Evolutionary conservation across 108 stramenopile genomes (phyloP), one percentile per base, ranked within the genome.

Genomic region (Cyclostephanos invisitatus): DNA sequence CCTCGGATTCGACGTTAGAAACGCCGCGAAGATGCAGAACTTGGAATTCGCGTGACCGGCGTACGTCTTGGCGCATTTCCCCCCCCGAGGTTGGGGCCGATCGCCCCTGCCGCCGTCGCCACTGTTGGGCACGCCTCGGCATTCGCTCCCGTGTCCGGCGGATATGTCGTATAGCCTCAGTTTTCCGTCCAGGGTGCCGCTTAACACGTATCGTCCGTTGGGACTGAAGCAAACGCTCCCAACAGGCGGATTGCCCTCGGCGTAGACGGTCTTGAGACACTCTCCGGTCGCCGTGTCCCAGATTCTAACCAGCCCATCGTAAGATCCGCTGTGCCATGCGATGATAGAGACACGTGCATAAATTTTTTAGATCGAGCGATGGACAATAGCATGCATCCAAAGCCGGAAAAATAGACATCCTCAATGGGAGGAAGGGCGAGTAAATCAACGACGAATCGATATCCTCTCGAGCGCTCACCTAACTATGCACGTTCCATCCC

Each of bases 201-300:
- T 82, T 64, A 97, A 63, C 10, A 96, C 80, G 61, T 80, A 97
- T 40, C 90, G 93, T 7, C 97, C 96, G 81, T 98, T 97, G 72
- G 98, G 97, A 46, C 87, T 83, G 67, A 91, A 98, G 20, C 74
- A 81, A 2, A 94, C 93, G 60, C 82, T 79, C 24, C 82, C 86
- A 48, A 96, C 90, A 5, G 96, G 91, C 8, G 91, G 90, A 82
- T 93, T 96, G 21, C 90, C 93, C 8, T 91, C 93, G 1, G 96
- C 96, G 76, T 91, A 95, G 20, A 98, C 85, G 17, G 98, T 98
- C 75, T 95, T 96, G 40, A 97, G 78, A 70, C 98, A 98, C 59
- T 96, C 91, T 7, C 96, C 97, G 12, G 92, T 97, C n/a, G 86
- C 87, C 2, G 90, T 89, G 78, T 98, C 97, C 98, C 98, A 98